Conservation (phyloP, 257 asterid genomes). For the Solanum sitiens region DNA sequence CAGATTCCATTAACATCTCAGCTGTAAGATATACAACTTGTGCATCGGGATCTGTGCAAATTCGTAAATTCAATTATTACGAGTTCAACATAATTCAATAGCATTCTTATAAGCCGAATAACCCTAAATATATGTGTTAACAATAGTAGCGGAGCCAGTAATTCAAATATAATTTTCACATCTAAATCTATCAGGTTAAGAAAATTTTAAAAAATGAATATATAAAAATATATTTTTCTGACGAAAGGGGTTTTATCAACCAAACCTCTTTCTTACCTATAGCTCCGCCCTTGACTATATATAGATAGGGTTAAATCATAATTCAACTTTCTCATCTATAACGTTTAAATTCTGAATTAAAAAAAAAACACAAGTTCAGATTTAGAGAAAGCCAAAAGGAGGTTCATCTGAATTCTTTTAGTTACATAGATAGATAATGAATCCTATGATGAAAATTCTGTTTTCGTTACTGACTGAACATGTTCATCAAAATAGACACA, state of each 20-base stretch:
- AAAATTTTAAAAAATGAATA: no score
- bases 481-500: neutral
- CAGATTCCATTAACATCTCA: constrained; percentile 32
- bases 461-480: neutral
- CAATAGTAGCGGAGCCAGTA: neutral
- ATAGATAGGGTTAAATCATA: neutral
- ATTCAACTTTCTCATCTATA: neutral
- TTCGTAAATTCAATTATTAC: neutral
- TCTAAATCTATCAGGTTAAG: no score
- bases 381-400: accelerated
- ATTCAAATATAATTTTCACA: no score
- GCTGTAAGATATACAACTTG: constrained; percentile 30
- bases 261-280: neutral
- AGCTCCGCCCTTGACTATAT: neutral
- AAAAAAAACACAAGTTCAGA: neutral
- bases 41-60: constrained; percentile 31
- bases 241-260: neutral
- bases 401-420: neutral
- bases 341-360: neutral
- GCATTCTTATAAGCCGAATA: neutral
- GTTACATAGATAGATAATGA: neutral
- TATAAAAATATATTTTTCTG: neutral
- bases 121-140: neutral
- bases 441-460: neutral
- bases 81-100: neutral